Conservation (phyloP, 192 early-diverging fungal species). For the Coemansia sp. region DNA sequence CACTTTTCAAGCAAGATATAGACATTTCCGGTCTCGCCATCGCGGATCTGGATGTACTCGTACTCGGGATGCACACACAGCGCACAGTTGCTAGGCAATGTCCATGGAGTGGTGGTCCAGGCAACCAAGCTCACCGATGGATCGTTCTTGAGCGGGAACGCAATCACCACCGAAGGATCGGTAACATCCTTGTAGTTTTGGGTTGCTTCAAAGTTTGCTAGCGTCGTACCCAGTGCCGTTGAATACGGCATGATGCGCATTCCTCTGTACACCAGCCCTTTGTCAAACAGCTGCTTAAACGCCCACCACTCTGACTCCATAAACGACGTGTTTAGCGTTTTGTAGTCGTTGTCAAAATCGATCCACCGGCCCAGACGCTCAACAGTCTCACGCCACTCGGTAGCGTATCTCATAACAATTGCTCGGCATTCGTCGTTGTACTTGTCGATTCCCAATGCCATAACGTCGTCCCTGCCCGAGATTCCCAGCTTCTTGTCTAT, state of each 20-base stretch:
- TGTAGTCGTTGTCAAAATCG: slow-evolving; percentile 99
- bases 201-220: slow-evolving; percentile 96
- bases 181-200: slow-evolving; percentile 98
- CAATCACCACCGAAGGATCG: slow-evolving; percentile 90
- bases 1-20: slow-evolving; percentile 88
- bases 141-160: slow-evolving; percentile 87
- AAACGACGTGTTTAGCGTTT: slow-evolving; percentile 91
- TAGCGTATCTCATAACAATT: slow-evolving; percentile 94
- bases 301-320: slow-evolving; percentile 99
- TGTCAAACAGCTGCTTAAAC: slow-evolving; percentile 93
- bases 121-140: slow-evolving; percentile 79
- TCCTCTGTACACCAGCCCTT: slow-evolving; percentile 94
- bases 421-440: slow-evolving; percentile 96
- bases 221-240: slow-evolving; percentile 83
- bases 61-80: slow-evolving; percentile 90
- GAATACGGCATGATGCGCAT: slow-evolving; percentile 96
- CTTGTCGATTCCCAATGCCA: slow-evolving; percentile 91
- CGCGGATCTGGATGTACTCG: slow-evolving; percentile 94
- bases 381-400: slow-evolving; percentile 91
- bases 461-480: slow-evolving; percentile 77
- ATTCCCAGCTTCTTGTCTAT: slow-evolving; percentile 88
- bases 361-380: slow-evolving; percentile 98
- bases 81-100: slow-evolving; percentile 91
- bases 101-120: slow-evolving; percentile 99
- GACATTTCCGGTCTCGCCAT: slow-evolving; percentile 74